A percentile compares a stretch with the other conserved stretches of the same genome.
Conservation (phyloP, 306 rosid species). For the Canavalia ensiformis region DNA sequence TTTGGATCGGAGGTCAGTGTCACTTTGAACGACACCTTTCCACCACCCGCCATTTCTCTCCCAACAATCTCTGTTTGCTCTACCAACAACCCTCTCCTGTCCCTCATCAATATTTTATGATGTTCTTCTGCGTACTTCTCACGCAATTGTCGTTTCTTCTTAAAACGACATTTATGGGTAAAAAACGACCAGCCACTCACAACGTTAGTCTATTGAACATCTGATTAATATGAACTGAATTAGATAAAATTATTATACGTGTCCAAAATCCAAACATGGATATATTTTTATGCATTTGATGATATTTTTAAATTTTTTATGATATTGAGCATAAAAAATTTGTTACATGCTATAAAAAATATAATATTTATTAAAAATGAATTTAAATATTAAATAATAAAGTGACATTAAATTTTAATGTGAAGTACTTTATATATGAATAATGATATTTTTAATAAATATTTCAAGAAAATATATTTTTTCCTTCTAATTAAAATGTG, state of each 20-base stretch:
- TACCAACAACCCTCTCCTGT: neutral
- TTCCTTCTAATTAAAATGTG: neutral
- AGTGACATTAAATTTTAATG: too few species aligned
- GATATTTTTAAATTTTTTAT: too few species aligned
- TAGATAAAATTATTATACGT: too few species aligned
- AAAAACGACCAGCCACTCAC: too few species aligned
- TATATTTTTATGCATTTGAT: too few species aligned
- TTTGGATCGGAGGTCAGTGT: slow-evolving; percentile 99
- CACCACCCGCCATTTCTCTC: slow-evolving; percentile 78
- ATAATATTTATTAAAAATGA: too few species aligned
- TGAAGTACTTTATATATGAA: neutral
- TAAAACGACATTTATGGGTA: slow-evolving; percentile 3
- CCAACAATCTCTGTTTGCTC: neutral
- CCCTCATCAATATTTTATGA: neutral
- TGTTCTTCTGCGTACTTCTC: neutral
- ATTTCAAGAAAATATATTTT: neutral
- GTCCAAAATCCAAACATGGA: too few species aligned
- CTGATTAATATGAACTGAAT: too few species aligned
- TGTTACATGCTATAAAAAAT: too few species aligned
- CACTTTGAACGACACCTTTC: slow-evolving; percentile 98
- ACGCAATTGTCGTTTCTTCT: slow-evolving; percentile 4
- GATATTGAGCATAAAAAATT: too few species aligned
- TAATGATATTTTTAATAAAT: neutral
- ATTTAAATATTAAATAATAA: too few species aligned
- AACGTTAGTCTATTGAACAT: too few species aligned